Percentiles rank a stretch among this genome's conserved stretches.
Conservation (phyloP, 352 stramenopile species). For the Discostella stelligera region DNA sequence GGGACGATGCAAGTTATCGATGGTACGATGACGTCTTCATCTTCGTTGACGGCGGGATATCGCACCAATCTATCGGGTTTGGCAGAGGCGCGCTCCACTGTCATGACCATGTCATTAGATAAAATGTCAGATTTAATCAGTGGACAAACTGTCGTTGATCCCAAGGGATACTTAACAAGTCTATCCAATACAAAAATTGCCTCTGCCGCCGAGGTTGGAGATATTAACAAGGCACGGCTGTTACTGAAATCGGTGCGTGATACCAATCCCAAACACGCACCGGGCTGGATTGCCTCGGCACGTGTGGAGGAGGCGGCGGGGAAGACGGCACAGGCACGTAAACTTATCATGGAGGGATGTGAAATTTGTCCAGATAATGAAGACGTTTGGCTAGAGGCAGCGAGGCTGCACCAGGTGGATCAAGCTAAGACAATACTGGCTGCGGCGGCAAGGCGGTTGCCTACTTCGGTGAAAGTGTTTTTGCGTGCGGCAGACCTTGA, state of each 20-base stretch:
- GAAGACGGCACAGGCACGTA: conserved; percentile 90
- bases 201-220: conserved; percentile 92
- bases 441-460: conserved; percentile 91
- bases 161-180: conserved; percentile 97
- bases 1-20: conserved; percentile 23
- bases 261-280: conserved; percentile 98
- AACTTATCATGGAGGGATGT: conserved; percentile 97
- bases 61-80: conserved; percentile 85
- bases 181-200: conserved; percentile 93
- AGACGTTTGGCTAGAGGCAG: conserved; percentile 98
- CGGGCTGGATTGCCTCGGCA: conserved; percentile 97
- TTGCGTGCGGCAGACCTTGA: conserved; percentile 94
- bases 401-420: conserved; percentile 89
- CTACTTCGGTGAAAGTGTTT: conserved; percentile 94
- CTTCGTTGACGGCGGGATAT: conserved; percentile 24
- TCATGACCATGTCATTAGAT: conserved; percentile 94
- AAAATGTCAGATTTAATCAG: conserved; percentile 95
- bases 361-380: conserved; percentile 94
- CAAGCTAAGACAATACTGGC: conserved; percentile 97
- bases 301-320: conserved; percentile 96
- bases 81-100: conserved; percentile 89
- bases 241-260: conserved; percentile 94
- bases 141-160: conserved; percentile 96
- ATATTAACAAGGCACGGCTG: conserved; percentile 97
- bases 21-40: conserved; percentile 15